A percentile compares a stretch with the other conserved stretches of the same genome.
Conservation (phyloP, 257 asterid species). For the Leonotis leonurus region DNA sequence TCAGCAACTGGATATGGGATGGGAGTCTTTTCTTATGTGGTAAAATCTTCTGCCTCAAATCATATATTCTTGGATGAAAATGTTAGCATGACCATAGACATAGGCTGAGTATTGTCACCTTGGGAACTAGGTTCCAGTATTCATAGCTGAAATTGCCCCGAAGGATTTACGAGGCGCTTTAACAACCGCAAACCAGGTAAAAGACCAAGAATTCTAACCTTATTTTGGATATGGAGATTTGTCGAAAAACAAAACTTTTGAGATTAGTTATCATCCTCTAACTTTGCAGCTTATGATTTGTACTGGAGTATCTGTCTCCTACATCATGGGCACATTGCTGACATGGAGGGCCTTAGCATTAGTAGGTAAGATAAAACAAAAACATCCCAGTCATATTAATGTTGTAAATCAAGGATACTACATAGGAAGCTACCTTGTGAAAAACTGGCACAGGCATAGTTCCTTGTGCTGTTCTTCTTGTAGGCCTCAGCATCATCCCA, state of each 20-base stretch:
- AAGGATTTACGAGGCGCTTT: slow-evolving; percentile 78
- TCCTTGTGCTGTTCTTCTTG: slow-evolving; percentile 65
- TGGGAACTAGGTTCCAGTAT: slow-evolving; percentile 64
- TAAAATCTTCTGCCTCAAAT: slow-evolving; percentile 14
- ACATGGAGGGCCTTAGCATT: slow-evolving; percentile 76
- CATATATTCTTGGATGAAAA: neutral
- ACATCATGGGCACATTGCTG: slow-evolving; percentile 66
- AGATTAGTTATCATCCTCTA: neutral
- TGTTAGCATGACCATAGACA: neutral
- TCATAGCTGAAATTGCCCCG: slow-evolving; percentile 93
- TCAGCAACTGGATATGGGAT: slow-evolving; percentile 91
- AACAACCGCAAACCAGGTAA: slow-evolving; percentile 81
- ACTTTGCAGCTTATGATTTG: slow-evolving; percentile 73
- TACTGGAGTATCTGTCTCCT: slow-evolving; percentile 73
- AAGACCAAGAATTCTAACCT: neutral
- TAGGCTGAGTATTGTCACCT: neutral
- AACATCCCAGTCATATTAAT: neutral
- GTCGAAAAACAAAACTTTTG: neutral
- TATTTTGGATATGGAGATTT: neutral
- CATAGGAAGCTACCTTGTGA: slow-evolving; percentile 17
- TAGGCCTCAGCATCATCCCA: slow-evolving; percentile 64
- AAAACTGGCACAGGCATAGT: slow-evolving; percentile 48
- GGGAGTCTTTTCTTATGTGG: slow-evolving; percentile 93
- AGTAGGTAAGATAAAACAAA: slow-evolving; percentile 37
- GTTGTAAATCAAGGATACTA: too few relatives aligned